A percentile compares a stretch with the other conserved stretches of the same genome.
Conservation (phyloP, 257 asterid species). For the Lantana camara region DNA sequence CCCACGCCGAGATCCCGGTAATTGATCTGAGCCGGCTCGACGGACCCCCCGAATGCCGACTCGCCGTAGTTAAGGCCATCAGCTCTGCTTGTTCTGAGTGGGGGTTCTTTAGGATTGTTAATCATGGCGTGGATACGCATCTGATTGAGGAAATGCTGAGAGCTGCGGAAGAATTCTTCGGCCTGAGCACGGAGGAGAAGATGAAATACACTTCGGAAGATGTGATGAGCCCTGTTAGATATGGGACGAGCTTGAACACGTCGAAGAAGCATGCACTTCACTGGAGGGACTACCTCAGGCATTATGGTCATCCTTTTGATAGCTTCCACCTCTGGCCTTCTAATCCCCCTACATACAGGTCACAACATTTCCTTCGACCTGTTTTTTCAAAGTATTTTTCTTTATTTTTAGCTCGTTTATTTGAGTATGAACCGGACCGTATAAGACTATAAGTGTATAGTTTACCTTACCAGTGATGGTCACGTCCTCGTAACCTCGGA, state of each 20-base stretch:
- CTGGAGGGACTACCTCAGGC: constrained; percentile 71
- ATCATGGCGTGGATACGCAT: constrained; percentile 43
- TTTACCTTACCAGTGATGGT: too few species aligned
- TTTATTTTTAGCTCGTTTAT: too few species aligned
- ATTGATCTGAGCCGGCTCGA: constrained; percentile 44
- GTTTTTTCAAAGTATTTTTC: too few species aligned
- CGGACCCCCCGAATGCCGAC: constrained; percentile 28
- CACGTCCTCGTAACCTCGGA: too few species aligned
- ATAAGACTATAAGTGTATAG: too few species aligned
- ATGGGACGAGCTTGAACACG: constrained; percentile 66
- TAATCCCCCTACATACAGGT: constrained; percentile 55
- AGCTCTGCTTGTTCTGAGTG: constrained; percentile 45
- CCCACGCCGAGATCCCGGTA: constrained; percentile 36
- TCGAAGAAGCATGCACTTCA: constrained; percentile 39
- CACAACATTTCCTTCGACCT: neutral
- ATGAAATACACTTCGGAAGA: constrained; percentile 52
- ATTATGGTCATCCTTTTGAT: constrained; percentile 49
- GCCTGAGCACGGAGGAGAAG: constrained; percentile 39
- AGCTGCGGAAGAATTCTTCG: constrained; percentile 41
- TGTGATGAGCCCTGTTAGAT: constrained; percentile 57
- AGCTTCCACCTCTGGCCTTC: constrained; percentile 52
- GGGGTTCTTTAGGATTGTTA: constrained; percentile 53
- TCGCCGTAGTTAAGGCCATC: constrained; percentile 36
- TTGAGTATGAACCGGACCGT: too few species aligned
- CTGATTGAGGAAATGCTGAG: constrained; percentile 42